phyloP scores from a whole-genome alignment of 345 rosid species.

The Heritiera littoralis region DNA sequence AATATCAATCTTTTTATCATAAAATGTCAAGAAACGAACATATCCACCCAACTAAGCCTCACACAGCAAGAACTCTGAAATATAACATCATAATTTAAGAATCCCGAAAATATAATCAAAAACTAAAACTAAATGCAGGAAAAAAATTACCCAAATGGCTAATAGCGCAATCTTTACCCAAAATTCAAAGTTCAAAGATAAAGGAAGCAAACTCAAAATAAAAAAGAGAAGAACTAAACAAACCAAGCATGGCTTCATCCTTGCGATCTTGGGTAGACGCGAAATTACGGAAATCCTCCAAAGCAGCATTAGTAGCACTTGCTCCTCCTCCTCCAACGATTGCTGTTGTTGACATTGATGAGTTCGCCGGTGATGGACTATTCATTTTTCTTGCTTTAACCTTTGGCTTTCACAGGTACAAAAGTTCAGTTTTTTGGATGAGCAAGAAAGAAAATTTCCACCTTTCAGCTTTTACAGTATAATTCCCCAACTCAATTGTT shows the following conservation, averaged over 20 bases:
- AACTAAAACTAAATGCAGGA: too few species aligned
- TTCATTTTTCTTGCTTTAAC: constrained; percentile 37
- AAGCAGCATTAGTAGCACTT: constrained; percentile 45
- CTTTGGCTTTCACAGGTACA: neutral
- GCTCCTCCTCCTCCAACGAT: constrained; percentile 68
- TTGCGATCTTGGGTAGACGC: constrained; percentile 65
- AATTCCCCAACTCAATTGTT: neutral
- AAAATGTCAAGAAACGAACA: neutral
- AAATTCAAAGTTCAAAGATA: neutral
- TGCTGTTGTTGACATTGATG: constrained; percentile 73
- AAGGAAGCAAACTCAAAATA: neutral
- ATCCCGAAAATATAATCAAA: neutral
- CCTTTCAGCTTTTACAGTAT: neutral
- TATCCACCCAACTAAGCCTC: neutral
- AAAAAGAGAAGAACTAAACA: neutral
- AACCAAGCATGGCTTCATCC: constrained; percentile 60
- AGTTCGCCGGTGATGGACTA: constrained; percentile 70
- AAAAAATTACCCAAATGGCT: neutral
- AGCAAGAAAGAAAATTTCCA: neutral
- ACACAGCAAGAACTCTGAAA: neutral
- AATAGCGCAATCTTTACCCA: neutral
- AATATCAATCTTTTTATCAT: neutral
- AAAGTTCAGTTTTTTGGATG: neutral
- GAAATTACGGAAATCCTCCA: constrained; percentile 67
- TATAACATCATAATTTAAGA: neutral